phyloP scores from a whole-genome alignment of 2,329 filamentous ascomycete species.

The Phaeosphaeriaceae sp. region DNA sequence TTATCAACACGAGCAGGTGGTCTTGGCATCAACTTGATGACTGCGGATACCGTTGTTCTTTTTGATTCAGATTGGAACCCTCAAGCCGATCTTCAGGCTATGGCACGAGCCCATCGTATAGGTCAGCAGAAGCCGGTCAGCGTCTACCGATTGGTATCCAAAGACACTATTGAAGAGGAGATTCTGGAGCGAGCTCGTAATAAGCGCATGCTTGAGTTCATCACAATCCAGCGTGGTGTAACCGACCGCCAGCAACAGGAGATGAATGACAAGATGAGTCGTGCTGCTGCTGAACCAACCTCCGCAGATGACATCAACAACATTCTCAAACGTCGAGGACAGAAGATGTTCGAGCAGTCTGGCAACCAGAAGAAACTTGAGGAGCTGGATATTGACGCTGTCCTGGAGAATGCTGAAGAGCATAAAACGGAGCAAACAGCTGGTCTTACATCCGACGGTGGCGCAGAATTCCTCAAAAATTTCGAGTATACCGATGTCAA shows the following conservation, averaged over 20 bases:
- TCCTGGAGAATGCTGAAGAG: constrained; percentile 94
- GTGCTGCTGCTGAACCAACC: constrained; percentile 77
- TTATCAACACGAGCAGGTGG: constrained; percentile 95
- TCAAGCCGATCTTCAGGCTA: constrained; percentile 95
- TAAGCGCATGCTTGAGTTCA: constrained; percentile 95
- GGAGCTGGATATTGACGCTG: constrained; percentile 95
- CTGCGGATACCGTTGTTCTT: constrained; percentile 94
- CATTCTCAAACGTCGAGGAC: constrained; percentile 96
- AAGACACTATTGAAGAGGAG: constrained; percentile 98
- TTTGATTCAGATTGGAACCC: constrained; percentile 99
- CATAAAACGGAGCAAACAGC: constrained; percentile 96
- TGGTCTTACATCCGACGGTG: constrained; percentile 92
- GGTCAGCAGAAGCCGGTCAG: constrained; percentile 96
- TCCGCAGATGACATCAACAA: constrained; percentile 94
- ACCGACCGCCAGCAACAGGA: constrained; percentile 91
- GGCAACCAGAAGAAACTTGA: constrained; percentile 96
- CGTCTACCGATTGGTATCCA: constrained; percentile 94
- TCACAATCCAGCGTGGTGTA: constrained; percentile 95
- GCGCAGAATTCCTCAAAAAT: constrained; percentile 90
- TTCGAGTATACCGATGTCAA: constrained; percentile 98
- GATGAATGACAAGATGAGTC: constrained; percentile 70
- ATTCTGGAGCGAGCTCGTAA: constrained; percentile 95
- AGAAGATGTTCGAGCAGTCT: constrained; percentile 98
- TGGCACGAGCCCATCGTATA: constrained; percentile 97
- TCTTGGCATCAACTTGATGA: constrained; percentile 99